Base-by-base conservation (phyloP, 169 alveolate genomes). In the Plasmodium vinckei region DNA sequence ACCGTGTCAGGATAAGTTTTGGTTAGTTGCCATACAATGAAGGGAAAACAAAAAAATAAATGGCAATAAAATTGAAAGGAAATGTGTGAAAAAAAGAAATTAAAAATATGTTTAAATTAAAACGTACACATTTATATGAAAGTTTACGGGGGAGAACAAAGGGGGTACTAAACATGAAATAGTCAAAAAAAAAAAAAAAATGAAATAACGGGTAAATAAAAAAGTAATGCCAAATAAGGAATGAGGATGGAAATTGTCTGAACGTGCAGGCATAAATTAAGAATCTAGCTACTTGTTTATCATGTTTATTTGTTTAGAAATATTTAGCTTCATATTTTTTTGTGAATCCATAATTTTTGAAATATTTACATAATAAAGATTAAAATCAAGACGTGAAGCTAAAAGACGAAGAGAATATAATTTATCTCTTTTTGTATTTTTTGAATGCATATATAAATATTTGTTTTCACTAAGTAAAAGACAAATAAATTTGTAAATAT, bases 401-500 rank as follows among this genome's bases (percentile, higher is more conserved):
- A 82, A 46, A n/a, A 82, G 72, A 19, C 90, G 73, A 21, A 65
- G 90, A 9, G 90, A 82, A 19, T 67, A 33, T 5, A 82, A 23
- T 42, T 68, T 82, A 60, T 82, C 90, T 27, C 90, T 39, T 46
- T 82, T 82, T 9, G 84, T 53, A 46, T 39, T 25, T 44, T 63
- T 54, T 2, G 90, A 53, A 70, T 67, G 56, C 1, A 63, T 17
- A 21, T 59, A 42, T 13, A 57, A n/a, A 23, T 25, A 56, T 60
- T 82, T 82, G 44, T 56, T 82, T 25, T 82, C 90, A 54, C 69
- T 49, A 9, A 82, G 60, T 21, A 82, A 42, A 9, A 82, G 56
- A 23, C 90, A 82, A 42, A 82, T 82, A 67, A 82, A 82, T 44
- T 82, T 82, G 39, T 82, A 82, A 4, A 82, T 67, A 67, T 82